Percentiles rank a stretch among this genome's conserved stretches.
Evolutionary conservation across 2,329 filamentous ascomycete genomes (phyloP).

Genomic region (Pestalotiopsis sp.): DNA sequence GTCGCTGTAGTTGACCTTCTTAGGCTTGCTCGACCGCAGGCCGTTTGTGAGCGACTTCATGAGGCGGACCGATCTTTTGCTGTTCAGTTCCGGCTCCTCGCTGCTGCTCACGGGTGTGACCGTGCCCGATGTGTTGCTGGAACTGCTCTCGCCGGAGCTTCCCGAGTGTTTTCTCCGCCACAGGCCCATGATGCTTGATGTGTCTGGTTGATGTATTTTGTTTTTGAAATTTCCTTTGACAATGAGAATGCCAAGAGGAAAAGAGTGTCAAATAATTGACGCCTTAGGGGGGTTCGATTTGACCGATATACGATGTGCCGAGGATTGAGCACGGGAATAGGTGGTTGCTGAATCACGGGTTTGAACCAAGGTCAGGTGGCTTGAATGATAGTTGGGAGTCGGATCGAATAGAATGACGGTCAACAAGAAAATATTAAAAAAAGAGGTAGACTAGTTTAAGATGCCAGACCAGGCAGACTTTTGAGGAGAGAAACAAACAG

Average conservation of each 20-base stretch:
- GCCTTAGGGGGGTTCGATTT: too few species aligned
- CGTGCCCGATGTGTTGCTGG: slow-evolving; percentile 19
- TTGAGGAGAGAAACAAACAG: background rate
- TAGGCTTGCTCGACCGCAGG: slow-evolving; percentile 19
- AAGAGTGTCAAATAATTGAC: background rate
- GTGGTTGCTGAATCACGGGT: too few species aligned
- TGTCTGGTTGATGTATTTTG: background rate
- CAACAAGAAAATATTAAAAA: background rate
- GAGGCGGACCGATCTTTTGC: slow-evolving; percentile 23
- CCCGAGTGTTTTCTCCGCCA: slow-evolving; percentile 26
- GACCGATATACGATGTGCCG: too few species aligned
- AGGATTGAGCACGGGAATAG: too few species aligned
- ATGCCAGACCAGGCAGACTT: too few species aligned
- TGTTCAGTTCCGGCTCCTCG: slow-evolving; percentile 18
- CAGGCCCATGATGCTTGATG: slow-evolving; percentile 16
- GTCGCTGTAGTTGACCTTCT: slow-evolving; percentile 13
- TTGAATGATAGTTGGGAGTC: too few species aligned
- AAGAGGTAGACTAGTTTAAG: background rate
- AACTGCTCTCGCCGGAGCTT: slow-evolving; percentile 23
- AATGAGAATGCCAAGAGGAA: background rate
- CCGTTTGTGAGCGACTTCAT: slow-evolving; percentile 23
- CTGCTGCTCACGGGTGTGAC: slow-evolving; percentile 23
- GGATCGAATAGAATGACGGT: too few species aligned
- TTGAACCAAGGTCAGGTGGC: too few species aligned
- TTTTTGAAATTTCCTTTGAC: background rate